Conservation (phyloP, 2,329 filamentous ascomycete species). For the Fusarium keratoplasticum region DNA sequence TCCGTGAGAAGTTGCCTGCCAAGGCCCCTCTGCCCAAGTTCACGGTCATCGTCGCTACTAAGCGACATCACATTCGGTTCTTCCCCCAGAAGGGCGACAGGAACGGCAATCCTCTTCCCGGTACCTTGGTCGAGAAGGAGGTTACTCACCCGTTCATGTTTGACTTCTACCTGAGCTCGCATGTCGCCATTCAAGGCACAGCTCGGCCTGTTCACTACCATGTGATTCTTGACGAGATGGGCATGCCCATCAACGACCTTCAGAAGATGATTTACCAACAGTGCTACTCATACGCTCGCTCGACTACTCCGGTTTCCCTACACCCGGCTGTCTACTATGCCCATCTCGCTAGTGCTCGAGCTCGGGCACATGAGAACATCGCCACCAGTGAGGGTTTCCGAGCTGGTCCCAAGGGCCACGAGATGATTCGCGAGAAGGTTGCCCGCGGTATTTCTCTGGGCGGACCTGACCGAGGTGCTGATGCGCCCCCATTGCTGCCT, state of each 20-base stretch:
- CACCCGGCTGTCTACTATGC: conserved; percentile 96
- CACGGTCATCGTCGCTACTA: conserved; percentile 88
- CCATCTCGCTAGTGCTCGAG: conserved; percentile 86
- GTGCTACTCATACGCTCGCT: conserved; percentile 91
- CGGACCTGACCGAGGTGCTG: conserved; percentile 34
- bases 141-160: conserved; percentile 93
- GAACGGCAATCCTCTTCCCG: conserved; percentile 86
- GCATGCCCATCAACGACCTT: conserved; percentile 74
- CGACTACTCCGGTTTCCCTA: conserved; percentile 90
- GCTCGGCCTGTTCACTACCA: conserved; percentile 93
- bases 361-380: conserved; percentile 76
- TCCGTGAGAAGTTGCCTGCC: conserved; percentile 55
- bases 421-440: conserved; percentile 52
- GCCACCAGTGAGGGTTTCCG: conserved; percentile 58
- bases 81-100: conserved; percentile 81
- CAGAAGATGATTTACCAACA: conserved; percentile 95
- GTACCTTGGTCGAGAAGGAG: conserved; percentile 87
- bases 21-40: conserved; percentile 68
- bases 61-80: conserved; percentile 94
- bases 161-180: conserved; percentile 79
- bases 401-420: conserved; percentile 57
- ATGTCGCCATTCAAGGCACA: conserved; percentile 89
- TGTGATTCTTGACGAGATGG: conserved; percentile 85
- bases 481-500: conserved; percentile 47
- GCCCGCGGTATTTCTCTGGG: conserved; percentile 52